Conservation (phyloP, 805 yeast species). For the Cyberlindnera xylosilytica region DNA sequence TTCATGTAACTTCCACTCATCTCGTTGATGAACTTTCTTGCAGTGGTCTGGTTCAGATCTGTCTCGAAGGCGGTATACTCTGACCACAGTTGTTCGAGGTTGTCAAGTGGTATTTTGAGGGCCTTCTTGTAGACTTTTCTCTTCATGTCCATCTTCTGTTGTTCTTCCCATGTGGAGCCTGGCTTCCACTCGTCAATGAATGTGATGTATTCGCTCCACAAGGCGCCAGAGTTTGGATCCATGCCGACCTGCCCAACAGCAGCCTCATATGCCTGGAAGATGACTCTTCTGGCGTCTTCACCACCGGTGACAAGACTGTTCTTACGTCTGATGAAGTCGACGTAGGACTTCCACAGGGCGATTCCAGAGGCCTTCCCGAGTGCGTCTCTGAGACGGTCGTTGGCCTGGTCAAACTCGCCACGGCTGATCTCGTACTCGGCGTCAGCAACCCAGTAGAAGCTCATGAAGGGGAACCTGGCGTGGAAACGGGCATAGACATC, state of each 20-base stretch:
- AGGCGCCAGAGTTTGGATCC: slow-evolving; percentile 64
- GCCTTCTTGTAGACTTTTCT: slow-evolving; percentile 70
- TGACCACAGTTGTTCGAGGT: slow-evolving; percentile 77
- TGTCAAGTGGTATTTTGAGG: slow-evolving; percentile 70
- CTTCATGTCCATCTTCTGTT: slow-evolving; percentile 72
- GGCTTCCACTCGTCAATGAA: slow-evolving; percentile 80
- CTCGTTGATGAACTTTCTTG: slow-evolving; percentile 82
- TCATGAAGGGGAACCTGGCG: slow-evolving; percentile 61
- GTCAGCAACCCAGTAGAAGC: slow-evolving; percentile 72
- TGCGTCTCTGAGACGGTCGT: slow-evolving; percentile 60
- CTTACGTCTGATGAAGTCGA: slow-evolving; percentile 69
- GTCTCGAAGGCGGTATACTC: slow-evolving; percentile 83
- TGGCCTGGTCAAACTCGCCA: slow-evolving; percentile 66
- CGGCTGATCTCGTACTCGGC: slow-evolving; percentile 60
- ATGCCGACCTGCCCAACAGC: slow-evolving; percentile 76
- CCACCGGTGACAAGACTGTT: slow-evolving; percentile 75
- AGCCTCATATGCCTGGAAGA: slow-evolving; percentile 79
- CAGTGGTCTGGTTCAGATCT: slow-evolving; percentile 66
- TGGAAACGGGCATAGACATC: slow-evolving; percentile 59
- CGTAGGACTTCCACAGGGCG: slow-evolving; percentile 71
- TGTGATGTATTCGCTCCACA: slow-evolving; percentile 83
- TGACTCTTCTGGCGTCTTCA: slow-evolving; percentile 69
- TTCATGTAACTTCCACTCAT: slow-evolving; percentile 81
- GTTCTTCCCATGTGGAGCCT: slow-evolving; percentile 76
- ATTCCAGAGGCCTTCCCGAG: slow-evolving; percentile 62